Percentiles rank a stretch among this genome's conserved stretches.
These are phyloP conservation scores for Aspergillus viridinutans DNA, from an alignment of 2,329 filamentous ascomycete species.

Conservation along the genomic window DNA sequence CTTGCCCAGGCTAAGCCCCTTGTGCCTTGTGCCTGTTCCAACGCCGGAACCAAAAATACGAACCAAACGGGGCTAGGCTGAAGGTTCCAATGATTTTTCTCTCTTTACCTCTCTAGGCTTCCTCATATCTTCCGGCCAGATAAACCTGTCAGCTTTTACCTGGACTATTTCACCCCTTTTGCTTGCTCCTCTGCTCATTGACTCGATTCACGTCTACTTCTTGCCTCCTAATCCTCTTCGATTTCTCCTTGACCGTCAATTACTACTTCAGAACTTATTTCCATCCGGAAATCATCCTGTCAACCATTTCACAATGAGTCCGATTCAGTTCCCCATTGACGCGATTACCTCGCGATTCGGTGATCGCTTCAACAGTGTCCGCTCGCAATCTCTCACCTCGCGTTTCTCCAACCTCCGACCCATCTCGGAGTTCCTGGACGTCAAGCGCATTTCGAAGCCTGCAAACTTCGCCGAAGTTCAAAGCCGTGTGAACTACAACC, in stretches of 20 bases:
- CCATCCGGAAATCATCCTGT: background rate
- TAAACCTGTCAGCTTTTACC: background rate
- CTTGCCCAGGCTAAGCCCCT: no score
- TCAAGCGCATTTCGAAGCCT: slow-evolving; percentile 94
- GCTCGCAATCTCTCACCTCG: slow-evolving; percentile 70
- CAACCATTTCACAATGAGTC: slow-evolving; percentile 58
- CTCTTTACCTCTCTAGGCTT: background rate
- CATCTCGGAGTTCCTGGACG: slow-evolving; percentile 86
- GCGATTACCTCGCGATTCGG: slow-evolving; percentile 87
- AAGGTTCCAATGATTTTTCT: background rate
- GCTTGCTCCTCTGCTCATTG: background rate
- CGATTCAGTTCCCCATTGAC: slow-evolving; percentile 90
- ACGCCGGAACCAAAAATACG: background rate
- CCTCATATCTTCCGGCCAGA: background rate
- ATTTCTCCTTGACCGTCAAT: background rate
- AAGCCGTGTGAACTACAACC: slow-evolving; percentile 92
- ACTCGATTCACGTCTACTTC: background rate
- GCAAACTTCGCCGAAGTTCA: slow-evolving; percentile 86
- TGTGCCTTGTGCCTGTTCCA: background rate
- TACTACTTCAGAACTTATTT: background rate
- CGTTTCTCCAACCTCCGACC: slow-evolving; percentile 92
- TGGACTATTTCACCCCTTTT: background rate
- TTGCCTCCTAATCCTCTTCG: background rate
- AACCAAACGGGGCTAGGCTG: slow-evolving; percentile 8
- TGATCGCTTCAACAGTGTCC: slow-evolving; percentile 79